A percentile compares a stretch with the other conserved stretches of the same genome.
These are phyloP conservation scores for Aspergillus pseudotamarii DNA, from an alignment of 2,329 filamentous ascomycete species.

Conservation along the genomic window DNA sequence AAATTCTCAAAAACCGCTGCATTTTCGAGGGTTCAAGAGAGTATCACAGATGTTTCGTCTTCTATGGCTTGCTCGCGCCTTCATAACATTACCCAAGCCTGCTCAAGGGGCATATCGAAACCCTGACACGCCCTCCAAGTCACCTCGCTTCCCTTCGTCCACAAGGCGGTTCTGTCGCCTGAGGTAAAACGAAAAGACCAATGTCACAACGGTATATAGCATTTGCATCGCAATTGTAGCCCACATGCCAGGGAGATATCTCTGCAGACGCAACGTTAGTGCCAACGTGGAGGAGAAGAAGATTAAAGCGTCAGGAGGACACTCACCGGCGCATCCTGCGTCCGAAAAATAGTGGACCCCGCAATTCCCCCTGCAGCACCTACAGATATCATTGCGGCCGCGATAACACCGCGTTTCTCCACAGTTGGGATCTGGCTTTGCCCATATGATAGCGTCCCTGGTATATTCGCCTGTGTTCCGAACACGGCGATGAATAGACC, in stretches of 20 bases:
- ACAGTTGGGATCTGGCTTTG: not conserved
- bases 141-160: not conserved
- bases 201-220: not conserved
- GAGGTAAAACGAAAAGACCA: not conserved
- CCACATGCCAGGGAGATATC: not conserved
- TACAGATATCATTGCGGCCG: not conserved
- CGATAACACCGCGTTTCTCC: not conserved
- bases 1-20: too few relatives aligned
- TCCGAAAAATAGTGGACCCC: not conserved
- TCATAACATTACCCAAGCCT: not conserved
- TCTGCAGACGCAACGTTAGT: not conserved
- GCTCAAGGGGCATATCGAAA: not conserved
- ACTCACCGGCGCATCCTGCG: not conserved
- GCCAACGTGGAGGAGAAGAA: not conserved
- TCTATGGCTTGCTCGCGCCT: not conserved
- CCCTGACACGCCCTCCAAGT: not conserved
- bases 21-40: too few relatives aligned
- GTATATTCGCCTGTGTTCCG: not conserved
- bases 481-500: not conserved
- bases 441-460: not conserved
- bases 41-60: too few relatives aligned
- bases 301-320: not conserved
- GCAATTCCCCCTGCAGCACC: not conserved
- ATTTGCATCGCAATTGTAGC: not conserved
- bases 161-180: not conserved